Evolutionary conservation across 78 protist genomes (phyloP), one percentile per base, ranked within the genome.

Genomic region (Isochrysis galbana): DNA sequence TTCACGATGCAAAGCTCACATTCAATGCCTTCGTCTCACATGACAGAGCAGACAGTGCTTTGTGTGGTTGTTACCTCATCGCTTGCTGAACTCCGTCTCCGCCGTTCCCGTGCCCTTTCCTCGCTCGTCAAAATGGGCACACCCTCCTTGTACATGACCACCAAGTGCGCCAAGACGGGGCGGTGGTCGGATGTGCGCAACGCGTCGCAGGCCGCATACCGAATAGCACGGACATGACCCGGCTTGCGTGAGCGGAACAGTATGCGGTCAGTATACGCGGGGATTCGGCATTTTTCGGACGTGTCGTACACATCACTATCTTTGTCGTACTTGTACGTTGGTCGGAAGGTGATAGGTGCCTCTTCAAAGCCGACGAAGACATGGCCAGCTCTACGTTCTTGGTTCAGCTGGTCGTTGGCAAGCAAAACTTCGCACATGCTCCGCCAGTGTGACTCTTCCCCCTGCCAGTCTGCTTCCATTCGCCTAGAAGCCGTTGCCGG

Each of bases 261-360:
- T 34, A 90, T 45, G 70, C 92, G 70, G 86, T 90, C 92, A 25
- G 74, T 41, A 11, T 26, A 90, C 29, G 92, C 92, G 42, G 80
- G 80, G n/a, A 34, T 0, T 17, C 92, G 70, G 11, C 67, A 34
- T 48, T 90, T 90, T n/a, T 69, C 83, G 5, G 89, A 78, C 10
- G 92, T 34, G 86, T 90, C 92, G 67, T 47, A 90, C 19, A 3
- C 2, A n/a, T 67, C 36, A 0, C 38, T 19, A 32, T 10, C 47
- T 1, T 22, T 2, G 86, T 90, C 92, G 67, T 74, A 90, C 84
- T 90, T 90, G 80, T 90, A 90, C 32, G 92, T 90, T 2, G 92
- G 92, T 14, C 21, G 32, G 42, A 90, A 90, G 67, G n/a, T 38
- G 55, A 80, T 25, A 26, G 47, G 55, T 23, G 55, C 55, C 54